Percentiles rank a stretch among this genome's conserved stretches.
phyloP scores from a whole-genome alignment of 495 filamentous ascomycete genomes.

The Aspergillus steynii region DNA sequence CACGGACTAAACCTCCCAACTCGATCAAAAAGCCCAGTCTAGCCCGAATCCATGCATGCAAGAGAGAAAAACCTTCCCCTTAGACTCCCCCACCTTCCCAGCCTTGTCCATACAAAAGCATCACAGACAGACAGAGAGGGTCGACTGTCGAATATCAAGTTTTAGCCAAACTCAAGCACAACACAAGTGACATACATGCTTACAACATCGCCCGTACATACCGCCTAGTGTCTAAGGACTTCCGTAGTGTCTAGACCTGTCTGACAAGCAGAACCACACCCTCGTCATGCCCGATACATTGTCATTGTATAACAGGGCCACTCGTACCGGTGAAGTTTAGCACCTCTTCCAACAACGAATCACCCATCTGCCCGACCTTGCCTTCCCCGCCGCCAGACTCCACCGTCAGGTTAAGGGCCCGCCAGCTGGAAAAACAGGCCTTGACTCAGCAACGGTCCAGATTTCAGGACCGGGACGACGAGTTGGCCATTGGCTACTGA shows the following conservation, averaged over 20 bases:
- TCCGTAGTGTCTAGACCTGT: background rate
- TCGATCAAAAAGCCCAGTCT: background rate
- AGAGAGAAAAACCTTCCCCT: background rate
- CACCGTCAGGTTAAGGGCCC: background rate
- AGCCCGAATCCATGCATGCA: background rate
- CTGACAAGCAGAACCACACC: background rate
- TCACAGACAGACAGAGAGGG: background rate
- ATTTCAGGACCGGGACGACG: background rate
- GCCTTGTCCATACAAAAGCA: background rate
- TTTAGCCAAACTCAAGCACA: background rate
- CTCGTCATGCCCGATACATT: constrained; percentile 9
- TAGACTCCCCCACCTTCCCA: background rate
- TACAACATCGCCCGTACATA: too few relatives aligned
- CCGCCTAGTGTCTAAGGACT: too few relatives aligned
- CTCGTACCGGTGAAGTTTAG: constrained; percentile 8
- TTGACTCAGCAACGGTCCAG: background rate
- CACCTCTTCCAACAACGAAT: constrained; percentile 10
- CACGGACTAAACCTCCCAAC: background rate
- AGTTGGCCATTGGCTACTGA: too few relatives aligned
- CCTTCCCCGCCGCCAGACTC: background rate
- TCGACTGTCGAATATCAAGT: background rate
- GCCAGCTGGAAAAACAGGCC: constrained; percentile 2
- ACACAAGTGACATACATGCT: background rate
- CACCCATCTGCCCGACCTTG: constrained; percentile 7
- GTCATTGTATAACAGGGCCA: constrained; percentile 24